A percentile compares a stretch with the other conserved stretches of the same genome.
These are phyloP conservation scores for Chalara sp. DNA, from an alignment of 2,329 filamentous ascomycete species.

Conservation along the genomic window DNA sequence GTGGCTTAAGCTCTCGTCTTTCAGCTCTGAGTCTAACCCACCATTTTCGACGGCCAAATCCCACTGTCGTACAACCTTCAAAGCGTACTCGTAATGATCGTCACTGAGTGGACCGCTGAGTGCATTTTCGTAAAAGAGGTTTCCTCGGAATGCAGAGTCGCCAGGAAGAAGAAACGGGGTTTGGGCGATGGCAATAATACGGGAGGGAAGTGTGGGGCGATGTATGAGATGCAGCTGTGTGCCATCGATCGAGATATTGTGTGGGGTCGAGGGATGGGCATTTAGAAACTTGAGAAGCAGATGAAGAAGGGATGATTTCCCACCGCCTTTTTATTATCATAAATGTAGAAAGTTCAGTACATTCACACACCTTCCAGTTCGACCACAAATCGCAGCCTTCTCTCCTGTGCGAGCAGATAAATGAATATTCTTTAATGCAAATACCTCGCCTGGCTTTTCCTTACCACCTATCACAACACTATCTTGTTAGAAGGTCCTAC, in stretches of 20 bases:
- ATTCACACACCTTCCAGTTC: constrained; percentile 10
- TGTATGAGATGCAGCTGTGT: constrained; percentile 31
- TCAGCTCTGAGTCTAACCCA: constrained; percentile 31
- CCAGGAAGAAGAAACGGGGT: constrained; percentile 45
- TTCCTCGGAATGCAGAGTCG: constrained; percentile 32
- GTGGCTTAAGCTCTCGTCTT: constrained; percentile 30
- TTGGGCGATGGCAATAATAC: constrained; percentile 46
- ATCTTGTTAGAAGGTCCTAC: no score
- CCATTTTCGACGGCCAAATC: constrained; percentile 16
- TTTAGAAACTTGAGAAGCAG: constrained; percentile 35
- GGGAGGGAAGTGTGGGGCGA: constrained; percentile 36
- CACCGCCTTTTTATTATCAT: constrained; percentile 5
- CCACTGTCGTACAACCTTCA: neutral
- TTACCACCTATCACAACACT: no score
- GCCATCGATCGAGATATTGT: constrained; percentile 38
- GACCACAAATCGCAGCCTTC: constrained; percentile 18
- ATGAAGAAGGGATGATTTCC: constrained; percentile 34
- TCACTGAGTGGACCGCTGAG: no score
- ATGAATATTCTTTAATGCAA: no score
- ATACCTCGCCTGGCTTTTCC: no score
- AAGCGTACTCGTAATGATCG: no score
- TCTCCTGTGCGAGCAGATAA: constrained; percentile 15
- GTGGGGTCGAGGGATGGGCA: constrained; percentile 14
- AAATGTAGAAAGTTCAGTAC: no score
- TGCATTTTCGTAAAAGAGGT: constrained; percentile 24